A percentile compares a stretch with the other conserved stretches of the same genome.
phyloP scores from a whole-genome alignment of 108 stramenopile genomes.

The Nitzschia sp. region DNA sequence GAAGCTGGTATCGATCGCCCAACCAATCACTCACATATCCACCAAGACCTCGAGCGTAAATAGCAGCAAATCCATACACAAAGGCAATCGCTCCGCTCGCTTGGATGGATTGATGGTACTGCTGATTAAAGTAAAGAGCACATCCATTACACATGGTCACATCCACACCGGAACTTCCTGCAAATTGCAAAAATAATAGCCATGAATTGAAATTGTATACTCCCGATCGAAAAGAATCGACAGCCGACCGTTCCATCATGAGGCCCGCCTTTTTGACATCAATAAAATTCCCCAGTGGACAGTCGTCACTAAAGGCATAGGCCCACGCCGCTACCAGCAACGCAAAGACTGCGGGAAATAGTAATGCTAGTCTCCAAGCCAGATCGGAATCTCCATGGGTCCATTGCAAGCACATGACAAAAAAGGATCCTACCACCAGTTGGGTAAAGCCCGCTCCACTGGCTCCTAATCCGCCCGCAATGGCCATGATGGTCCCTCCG shows the following conservation, averaged over 20 bases:
- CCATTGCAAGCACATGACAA: slow-evolving; percentile 21
- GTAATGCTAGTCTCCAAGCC: slow-evolving; percentile 56
- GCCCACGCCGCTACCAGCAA: slow-evolving; percentile 46
- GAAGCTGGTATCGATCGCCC: slow-evolving; percentile 36
- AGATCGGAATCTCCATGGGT: slow-evolving; percentile 20
- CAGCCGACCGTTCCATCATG: slow-evolving; percentile 52
- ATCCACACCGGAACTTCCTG: slow-evolving; percentile 66
- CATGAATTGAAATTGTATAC: slow-evolving; percentile 62
- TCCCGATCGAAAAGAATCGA: slow-evolving; percentile 47
- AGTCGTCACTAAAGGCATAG: slow-evolving; percentile 48
- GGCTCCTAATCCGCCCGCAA: slow-evolving; percentile 68
- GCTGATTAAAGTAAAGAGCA: slow-evolving; percentile 55
- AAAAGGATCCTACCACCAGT: slow-evolving; percentile 58
- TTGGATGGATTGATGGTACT: slow-evolving; percentile 38
- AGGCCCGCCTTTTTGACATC: slow-evolving; percentile 53
- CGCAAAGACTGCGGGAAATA: slow-evolving; percentile 55
- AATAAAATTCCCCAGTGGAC: slow-evolving; percentile 63
- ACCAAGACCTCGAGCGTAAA: slow-evolving; percentile 56
- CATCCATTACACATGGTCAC: slow-evolving; percentile 66
- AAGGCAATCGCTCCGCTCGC: slow-evolving; percentile 51
- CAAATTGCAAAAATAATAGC: slow-evolving; percentile 67
- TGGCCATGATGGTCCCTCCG: slow-evolving; percentile 64
- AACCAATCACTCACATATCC: slow-evolving; percentile 43
- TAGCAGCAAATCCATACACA: slow-evolving; percentile 45
- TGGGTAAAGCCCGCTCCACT: slow-evolving; percentile 73